Base-by-base conservation (phyloP, 768 basidiomycete species). In the Favolaschia claudopus region DNA sequence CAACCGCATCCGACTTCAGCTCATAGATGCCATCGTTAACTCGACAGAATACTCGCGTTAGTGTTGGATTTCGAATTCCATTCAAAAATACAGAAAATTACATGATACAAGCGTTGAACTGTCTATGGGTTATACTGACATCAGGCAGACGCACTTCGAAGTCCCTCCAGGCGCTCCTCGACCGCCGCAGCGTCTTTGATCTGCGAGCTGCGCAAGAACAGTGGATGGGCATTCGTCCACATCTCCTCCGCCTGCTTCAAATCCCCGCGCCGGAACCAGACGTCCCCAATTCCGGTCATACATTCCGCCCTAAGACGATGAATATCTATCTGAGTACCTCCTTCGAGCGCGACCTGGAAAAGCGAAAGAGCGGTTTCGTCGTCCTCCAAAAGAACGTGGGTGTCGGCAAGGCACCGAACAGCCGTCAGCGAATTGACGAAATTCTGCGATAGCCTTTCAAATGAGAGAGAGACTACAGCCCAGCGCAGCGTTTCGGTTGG, bases 131-230 rank as follows among this genome's bases (percentile, higher is more conserved):
- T n/a, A n/a, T n/a, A n/a, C n/a, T n/a, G n/a, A n/a, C n/a, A n/a
- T n/a, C n/a, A n/a, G n/a, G n/a, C n/a, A n/a, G n/a, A n/a, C n/a
- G n/a, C n/a, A n/a, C n/a, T n/a, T n/a, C n/a, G n/a, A n/a, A n/a
- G n/a, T n/a, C n/a, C n/a, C n/a, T n/a, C n/a, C n/a, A n/a, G n/a
- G n/a, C n/a, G n/a, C n/a, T n/a, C n/a, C n/a, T n/a, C n/a, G n/a
- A n/a, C n/a, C n/a, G 45, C 45, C n/a, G 28, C 45, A 20, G 45
- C 45, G 29, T 46, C 45, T 31, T 46, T 46, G 29, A 46, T 46
- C 45, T 46, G 45, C 8, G 43, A 45, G 14, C 27, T 28, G 27
- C 43, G 27, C 27, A 29, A 28, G 15, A 45, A 45, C 27, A 46
- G 45, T 32, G 45, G 29, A 31, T 46, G 45, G 28, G 45, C 45